Base-by-base conservation (phyloP, 257 asterid genomes). In the Scutellaria galericulata region DNA sequence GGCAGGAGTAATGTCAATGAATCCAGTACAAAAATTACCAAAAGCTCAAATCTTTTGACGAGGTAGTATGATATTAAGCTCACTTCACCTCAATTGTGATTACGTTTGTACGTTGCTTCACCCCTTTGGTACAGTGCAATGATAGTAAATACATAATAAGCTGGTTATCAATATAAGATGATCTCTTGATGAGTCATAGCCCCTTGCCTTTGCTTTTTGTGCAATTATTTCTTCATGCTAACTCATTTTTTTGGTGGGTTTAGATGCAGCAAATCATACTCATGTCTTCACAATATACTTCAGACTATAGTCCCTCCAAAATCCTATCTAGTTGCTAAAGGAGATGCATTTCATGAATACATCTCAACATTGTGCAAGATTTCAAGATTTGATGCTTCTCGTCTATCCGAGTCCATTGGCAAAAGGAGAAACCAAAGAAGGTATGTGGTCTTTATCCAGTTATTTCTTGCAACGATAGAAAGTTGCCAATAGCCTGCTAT, bases 291-390 rank as follows among this genome's bases (percentile, higher is more conserved):
- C 75, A 62, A 73, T 72, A 67, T 88, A 72, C 83, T 92, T 50
- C 81, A 81, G 66, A 79, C 85, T 41, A 70, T 87, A 72, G 92
- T 95, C 79, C 88, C 97, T 52, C 14, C 86, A 66, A 82, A 75
- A 71, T 84, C 95, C 50, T 78, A 83, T 78, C 74, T 90, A n/a
- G 73, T 89, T n/a, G 78, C 86, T 64, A 87, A 51, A 77, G 97
- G 97, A 35, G 67, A 73, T 68, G 85, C 95, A 67, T 83, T 83
- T 78, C 93, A 88, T 66, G 99, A 95, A 80, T 95, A 92, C 78
- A 73, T 87, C 55, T 85, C 95, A 41, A 76, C 95, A 20, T 81
- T 95, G 86, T 82, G 95, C 87, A 96, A 75, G 78, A 90, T 95
- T 42, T 92, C 99, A 67, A 87, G 92, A 88, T 83, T 64, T 62